These are phyloP conservation scores for Rubia occidens DNA, from an alignment of 305 asterid species.

Conservation along the genomic window DNA sequence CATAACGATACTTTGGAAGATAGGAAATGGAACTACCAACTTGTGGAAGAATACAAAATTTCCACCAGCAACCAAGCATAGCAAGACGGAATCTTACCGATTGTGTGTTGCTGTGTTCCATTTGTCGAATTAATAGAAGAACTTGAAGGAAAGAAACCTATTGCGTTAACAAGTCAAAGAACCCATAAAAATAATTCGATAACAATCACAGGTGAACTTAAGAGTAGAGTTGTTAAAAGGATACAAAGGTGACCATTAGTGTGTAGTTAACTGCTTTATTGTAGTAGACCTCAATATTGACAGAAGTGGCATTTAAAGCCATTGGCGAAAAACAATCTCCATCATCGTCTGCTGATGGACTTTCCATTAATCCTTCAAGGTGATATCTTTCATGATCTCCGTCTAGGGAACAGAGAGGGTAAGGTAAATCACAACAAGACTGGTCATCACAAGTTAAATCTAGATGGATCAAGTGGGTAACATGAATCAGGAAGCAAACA, in stretches of 20 bases:
- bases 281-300: slow-evolving; percentile 85
- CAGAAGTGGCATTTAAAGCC: slow-evolving; percentile 81
- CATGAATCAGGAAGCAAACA: slow-evolving; percentile 5
- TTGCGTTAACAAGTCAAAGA: slow-evolving; percentile 37
- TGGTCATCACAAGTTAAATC: neutral
- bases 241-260: slow-evolving; percentile 98
- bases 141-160: slow-evolving; percentile 93
- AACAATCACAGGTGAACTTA: slow-evolving; percentile 11
- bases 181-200: slow-evolving; percentile 26
- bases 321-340: slow-evolving; percentile 94
- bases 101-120: slow-evolving; percentile 97
- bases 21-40: neutral
- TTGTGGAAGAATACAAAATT: neutral
- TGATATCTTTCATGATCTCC: slow-evolving; percentile 75
- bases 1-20: neutral
- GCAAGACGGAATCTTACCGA: slow-evolving; percentile 48
- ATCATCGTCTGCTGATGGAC: slow-evolving; percentile 92
- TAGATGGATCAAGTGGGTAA: neutral
- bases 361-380: slow-evolving; percentile 92
- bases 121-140: slow-evolving; percentile 84
- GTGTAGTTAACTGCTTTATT: slow-evolving; percentile 95
- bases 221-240: slow-evolving; percentile 37
- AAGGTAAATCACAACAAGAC: slow-evolving; percentile 9
- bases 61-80: neutral
- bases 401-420: slow-evolving; percentile 30